phyloP scores from a whole-genome alignment of 768 basidiomycete genomes.

The Galerina sulciceps region DNA sequence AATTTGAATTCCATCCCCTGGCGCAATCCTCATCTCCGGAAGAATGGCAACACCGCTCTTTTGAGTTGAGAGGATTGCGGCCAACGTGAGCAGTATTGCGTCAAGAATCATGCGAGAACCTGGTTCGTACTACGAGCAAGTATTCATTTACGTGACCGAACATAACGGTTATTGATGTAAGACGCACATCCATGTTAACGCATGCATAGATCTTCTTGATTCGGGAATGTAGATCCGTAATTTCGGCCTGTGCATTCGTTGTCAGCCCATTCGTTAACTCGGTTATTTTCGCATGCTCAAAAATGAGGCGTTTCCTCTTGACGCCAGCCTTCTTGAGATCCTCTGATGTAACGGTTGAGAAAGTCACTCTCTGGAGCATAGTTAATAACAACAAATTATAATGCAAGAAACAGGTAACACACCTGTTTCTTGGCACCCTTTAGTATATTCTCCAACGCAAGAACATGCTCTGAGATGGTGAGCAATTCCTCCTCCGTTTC shows the following conservation, averaged over 20 bases:
- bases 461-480: slow-evolving; percentile 25
- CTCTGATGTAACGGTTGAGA: slow-evolving; percentile 21
- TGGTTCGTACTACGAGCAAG: slow-evolving; percentile 25
- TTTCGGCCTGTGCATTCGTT: slow-evolving; percentile 23
- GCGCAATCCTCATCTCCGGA: slow-evolving; percentile 29
- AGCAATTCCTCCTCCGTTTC: slow-evolving; percentile 26
- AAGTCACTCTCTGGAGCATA: slow-evolving; percentile 27
- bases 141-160: slow-evolving; percentile 14
- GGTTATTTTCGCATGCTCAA: slow-evolving; percentile 20
- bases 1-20: slow-evolving; percentile 26
- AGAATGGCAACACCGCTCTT: slow-evolving; percentile 29
- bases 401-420: slow-evolving; percentile 15
- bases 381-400: slow-evolving; percentile 18
- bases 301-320: slow-evolving; percentile 26
- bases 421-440: slow-evolving; percentile 31
- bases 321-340: slow-evolving; percentile 31
- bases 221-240: slow-evolving; percentile 23
- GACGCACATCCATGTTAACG: slow-evolving; percentile 35
- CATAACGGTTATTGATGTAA: slow-evolving; percentile 17
- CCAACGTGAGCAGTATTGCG: slow-evolving; percentile 31
- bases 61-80: slow-evolving; percentile 24
- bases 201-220: slow-evolving; percentile 32
- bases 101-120: slow-evolving; percentile 35
- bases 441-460: slow-evolving; percentile 28
- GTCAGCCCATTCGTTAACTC: slow-evolving; percentile 19